Evolutionary conservation across 225 moss, liverwort and hornwort species (phyloP), one percentile per base, ranked within the genome.

Genomic region (Polytrichum formosum): DNA sequence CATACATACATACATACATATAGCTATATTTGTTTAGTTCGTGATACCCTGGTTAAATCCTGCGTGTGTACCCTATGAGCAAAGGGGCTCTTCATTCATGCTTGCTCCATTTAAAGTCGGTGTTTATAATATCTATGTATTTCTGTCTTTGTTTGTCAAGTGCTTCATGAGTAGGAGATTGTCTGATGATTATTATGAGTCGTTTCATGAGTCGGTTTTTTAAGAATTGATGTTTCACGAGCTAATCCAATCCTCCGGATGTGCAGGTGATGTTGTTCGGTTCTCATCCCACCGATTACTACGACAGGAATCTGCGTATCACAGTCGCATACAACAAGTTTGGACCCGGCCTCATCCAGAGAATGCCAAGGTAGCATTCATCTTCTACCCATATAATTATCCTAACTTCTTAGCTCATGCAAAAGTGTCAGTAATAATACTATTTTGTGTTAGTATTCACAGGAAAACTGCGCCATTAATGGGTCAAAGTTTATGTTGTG

Each of bases 311-410:
- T 54, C 63, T 75, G 63, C 61, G 56, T 33, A 73, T 77, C 10
- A 81, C 77, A 0, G 81, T 81, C 2, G 81, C 73, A 0, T 81
- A 61, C 68, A 75, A 75, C 54, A 68, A 61, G 21, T 75, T 75
- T 55, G 75, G 68, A 26, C 68, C 61, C 2, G 75, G 61, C 16
- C 68, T 75, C 27, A 21, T 28, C 25, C 75, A 75, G 18, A 56
- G 75, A 61, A 69, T 75, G 75, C 75, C 75, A 59, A 63, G 75
- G 75, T 75, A 53, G 16, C 13, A 13, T 46, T 46, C 46, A 46
- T 16, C 46, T 46, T 46, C 13, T 4, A 46, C 4, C 46, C 46
- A 46, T 16, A 13, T 37, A 13, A 16, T 33, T 33, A 35, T 35
- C 8, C 46, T 46, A 46, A 4, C 13, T 46, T 46, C 46, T 46